Conservation (phyloP, 2,329 filamentous ascomycete species). For the Scedosporium dehoogii region DNA sequence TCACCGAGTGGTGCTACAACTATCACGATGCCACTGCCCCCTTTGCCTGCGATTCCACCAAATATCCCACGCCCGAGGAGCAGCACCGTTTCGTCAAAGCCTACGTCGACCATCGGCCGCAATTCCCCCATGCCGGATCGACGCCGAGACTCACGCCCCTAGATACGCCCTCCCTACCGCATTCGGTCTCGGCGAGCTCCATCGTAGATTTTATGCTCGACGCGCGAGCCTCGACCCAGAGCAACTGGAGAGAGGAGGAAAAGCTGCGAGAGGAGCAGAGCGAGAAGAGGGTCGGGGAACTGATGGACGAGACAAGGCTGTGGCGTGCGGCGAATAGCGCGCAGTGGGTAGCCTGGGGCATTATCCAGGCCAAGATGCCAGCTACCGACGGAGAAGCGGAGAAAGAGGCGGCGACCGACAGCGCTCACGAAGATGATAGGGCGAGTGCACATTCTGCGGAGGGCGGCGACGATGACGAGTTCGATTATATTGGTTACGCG, state of each 20-base stretch:
- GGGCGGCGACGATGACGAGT: slow-evolving; percentile 52
- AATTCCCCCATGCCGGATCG: slow-evolving; percentile 44
- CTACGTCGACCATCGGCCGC: slow-evolving; percentile 74
- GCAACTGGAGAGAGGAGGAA: slow-evolving; percentile 40
- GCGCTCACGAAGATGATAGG: slow-evolving; percentile 3
- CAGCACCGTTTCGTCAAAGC: slow-evolving; percentile 77
- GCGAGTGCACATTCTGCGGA: slow-evolving; percentile 13
- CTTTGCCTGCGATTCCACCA: slow-evolving; percentile 55
- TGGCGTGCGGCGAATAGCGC: slow-evolving; percentile 86
- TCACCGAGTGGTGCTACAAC: slow-evolving; percentile 97
- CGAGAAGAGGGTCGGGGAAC: slow-evolving; percentile 57
- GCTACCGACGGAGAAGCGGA: slow-evolving; percentile 48
- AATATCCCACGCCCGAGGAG: slow-evolving; percentile 71
- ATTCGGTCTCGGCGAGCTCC: slow-evolving; percentile 34
- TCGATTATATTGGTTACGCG: slow-evolving; percentile 87
- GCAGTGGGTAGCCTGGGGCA: slow-evolving; percentile 92
- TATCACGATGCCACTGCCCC: slow-evolving; percentile 67
- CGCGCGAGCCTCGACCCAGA: slow-evolving; percentile 33
- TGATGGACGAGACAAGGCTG: slow-evolving; percentile 69
- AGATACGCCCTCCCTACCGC: slow-evolving; percentile 30
- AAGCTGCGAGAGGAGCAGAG: slow-evolving; percentile 50
- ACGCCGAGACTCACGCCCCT: slow-evolving; percentile 39
- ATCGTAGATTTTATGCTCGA: slow-evolving; percentile 75
- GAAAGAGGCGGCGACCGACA: slow-evolving; percentile 15
- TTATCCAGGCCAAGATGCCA: slow-evolving; percentile 84